Percentiles rank a stretch among this genome's conserved stretches.
phyloP scores from a whole-genome alignment of 225 moss, liverwort and hornwort genomes.

The Polytrichum formosum region DNA sequence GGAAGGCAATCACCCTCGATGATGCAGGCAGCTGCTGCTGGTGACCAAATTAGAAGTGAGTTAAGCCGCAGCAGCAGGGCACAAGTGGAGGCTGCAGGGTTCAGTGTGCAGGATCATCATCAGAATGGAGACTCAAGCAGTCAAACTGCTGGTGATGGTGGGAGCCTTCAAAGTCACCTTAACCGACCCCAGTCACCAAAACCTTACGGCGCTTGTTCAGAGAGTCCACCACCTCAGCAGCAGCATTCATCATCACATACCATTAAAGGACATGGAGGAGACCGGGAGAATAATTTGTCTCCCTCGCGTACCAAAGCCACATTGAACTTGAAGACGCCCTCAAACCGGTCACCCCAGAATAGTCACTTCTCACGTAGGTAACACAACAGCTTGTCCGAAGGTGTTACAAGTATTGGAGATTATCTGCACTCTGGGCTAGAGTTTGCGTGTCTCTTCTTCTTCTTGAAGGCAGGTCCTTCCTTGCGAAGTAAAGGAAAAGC shows the following conservation, averaged over 20 bases:
- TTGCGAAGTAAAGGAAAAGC: constrained; percentile 11
- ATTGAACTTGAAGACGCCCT: constrained; percentile 22
- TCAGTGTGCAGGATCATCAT: constrained; percentile 14
- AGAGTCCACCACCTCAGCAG: constrained; percentile 30
- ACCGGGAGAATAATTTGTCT: constrained; percentile 29
- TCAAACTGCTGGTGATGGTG: constrained; percentile 10
- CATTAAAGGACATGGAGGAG: constrained; percentile 21
- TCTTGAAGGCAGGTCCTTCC: neutral
- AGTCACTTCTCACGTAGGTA: constrained; percentile 51
- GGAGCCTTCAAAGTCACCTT: constrained; percentile 11
- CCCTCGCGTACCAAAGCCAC: constrained; percentile 33
- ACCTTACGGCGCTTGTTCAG: constrained; percentile 11
- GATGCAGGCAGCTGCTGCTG: constrained; percentile 4
- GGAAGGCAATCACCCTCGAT: constrained; percentile 35
- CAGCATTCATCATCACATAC: constrained; percentile 7
- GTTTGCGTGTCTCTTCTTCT: no score
- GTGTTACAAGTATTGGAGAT: no score
- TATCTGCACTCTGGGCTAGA: no score
- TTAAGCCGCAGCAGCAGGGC: constrained; percentile 13
- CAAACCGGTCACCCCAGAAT: constrained; percentile 32
- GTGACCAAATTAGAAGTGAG: constrained; percentile 22
- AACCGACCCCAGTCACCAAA: constrained; percentile 23
- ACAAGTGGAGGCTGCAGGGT: neutral
- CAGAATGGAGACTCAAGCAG: constrained; percentile 19
- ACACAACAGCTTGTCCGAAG: neutral